phyloP scores from a whole-genome alignment of 352 stramenopile species.

The Globisporangium spinosum region DNA sequence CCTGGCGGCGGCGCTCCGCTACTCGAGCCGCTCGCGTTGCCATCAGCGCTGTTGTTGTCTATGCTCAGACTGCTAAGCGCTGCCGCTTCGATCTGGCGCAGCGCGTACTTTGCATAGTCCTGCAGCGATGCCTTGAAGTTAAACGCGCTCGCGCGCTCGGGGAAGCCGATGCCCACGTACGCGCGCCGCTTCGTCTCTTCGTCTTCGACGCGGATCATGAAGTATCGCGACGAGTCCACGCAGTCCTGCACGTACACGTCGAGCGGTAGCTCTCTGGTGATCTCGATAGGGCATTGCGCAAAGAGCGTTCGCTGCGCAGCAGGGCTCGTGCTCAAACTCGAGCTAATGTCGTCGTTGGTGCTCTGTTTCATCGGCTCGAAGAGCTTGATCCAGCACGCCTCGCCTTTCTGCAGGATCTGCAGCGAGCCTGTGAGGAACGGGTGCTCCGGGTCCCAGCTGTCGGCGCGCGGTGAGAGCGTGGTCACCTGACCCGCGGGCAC shows the following conservation, averaged over 20 bases:
- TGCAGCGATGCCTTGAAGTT: constrained; percentile 86
- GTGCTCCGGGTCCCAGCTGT: constrained; percentile 79
- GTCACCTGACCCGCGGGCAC: constrained; percentile 63
- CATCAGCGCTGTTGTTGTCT: not conserved
- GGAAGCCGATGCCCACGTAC: constrained; percentile 79
- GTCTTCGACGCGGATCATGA: constrained; percentile 85
- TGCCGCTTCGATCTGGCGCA: constrained; percentile 52
- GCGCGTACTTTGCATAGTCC: constrained; percentile 79
- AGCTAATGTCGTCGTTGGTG: not conserved
- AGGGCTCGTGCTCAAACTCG: not conserved
- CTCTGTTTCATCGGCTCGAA: constrained; percentile 52
- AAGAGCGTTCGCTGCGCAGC: constrained; percentile 43
- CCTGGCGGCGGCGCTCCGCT: constrained; percentile 13
- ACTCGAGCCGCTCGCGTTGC: not conserved
- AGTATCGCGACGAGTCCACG: constrained; percentile 86
- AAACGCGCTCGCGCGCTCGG: constrained; percentile 69
- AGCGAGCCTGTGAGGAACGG: constrained; percentile 75
- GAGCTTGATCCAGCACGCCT: constrained; percentile 70
- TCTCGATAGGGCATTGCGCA: constrained; percentile 72
- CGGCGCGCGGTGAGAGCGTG: constrained; percentile 68
- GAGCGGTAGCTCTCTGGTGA: constrained; percentile 54
- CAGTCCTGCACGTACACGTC: constrained; percentile 84
- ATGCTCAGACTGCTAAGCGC: constrained; percentile 17
- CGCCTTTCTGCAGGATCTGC: constrained; percentile 64
- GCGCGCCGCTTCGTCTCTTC: constrained; percentile 63